Percentiles rank a stretch among this genome's conserved stretches.
Conservation (phyloP, 2,329 filamentous ascomycete species). For the Ambrosiella xylebori region DNA sequence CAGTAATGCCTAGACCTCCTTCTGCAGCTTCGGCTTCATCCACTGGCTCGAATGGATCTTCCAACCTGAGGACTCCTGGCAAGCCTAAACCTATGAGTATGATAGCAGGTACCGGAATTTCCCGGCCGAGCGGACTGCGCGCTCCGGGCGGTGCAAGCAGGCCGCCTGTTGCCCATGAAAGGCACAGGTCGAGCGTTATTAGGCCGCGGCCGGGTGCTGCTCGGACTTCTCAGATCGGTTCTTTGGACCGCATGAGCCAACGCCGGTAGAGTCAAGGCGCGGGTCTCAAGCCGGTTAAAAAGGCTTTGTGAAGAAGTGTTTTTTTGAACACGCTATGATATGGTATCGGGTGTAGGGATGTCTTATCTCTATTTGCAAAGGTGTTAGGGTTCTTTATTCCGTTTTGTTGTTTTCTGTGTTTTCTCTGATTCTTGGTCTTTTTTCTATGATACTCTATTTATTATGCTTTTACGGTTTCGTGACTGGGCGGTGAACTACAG, state of each 20-base stretch:
- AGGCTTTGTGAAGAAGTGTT: neutral
- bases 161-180: constrained; percentile 23
- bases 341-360: neutral
- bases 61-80: constrained; percentile 18
- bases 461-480: neutral
- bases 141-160: constrained; percentile 35
- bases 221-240: constrained; percentile 62
- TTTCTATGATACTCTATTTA: neutral
- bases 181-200: constrained; percentile 27
- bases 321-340: neutral
- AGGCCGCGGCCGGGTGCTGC: constrained; percentile 30
- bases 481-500: neutral
- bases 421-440: constrained; percentile 3
- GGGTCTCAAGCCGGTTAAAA: neutral
- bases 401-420: neutral
- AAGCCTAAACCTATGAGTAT: constrained; percentile 23
- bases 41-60: constrained; percentile 9
- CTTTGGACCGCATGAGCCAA: constrained; percentile 42
- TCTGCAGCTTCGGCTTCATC: constrained; percentile 12
- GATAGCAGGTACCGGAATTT: constrained; percentile 37
- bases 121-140: constrained; percentile 39
- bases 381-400: neutral
- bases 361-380: neutral
- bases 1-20: constrained; percentile 3
- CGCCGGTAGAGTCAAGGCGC: constrained; percentile 50